These are phyloP conservation scores for Fusarium mangiferae DNA, from an alignment of 2,329 filamentous ascomycete genomes.

Conservation along the genomic window DNA sequence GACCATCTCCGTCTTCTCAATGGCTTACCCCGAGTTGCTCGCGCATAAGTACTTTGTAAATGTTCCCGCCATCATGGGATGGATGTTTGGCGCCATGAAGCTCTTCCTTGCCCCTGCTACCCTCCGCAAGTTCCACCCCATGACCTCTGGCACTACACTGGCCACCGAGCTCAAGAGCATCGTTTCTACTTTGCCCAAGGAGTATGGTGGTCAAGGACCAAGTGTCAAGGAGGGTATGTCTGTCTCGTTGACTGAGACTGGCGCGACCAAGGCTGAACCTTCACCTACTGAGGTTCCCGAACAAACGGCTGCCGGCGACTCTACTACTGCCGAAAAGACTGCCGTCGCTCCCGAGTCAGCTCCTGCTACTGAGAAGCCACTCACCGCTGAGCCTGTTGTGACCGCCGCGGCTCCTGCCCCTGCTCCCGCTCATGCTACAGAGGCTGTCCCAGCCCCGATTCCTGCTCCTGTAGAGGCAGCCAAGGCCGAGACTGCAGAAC, in stretches of 20 bases:
- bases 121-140: conserved; percentile 81
- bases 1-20: conserved; percentile 83
- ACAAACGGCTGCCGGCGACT: neutral
- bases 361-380: conserved; percentile 6
- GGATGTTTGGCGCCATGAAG: conserved; percentile 81
- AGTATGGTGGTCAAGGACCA: conserved; percentile 80
- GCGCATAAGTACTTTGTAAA: conserved; percentile 94
- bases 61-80: conserved; percentile 90
- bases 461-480: conserved; percentile 28
- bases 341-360: neutral
- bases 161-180: conserved; percentile 68
- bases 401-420: neutral
- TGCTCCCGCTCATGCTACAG: neutral
- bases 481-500: conserved; percentile 30
- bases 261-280: conserved; percentile 3
- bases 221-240: conserved; percentile 52
- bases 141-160: conserved; percentile 77
- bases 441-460: conserved; percentile 10
- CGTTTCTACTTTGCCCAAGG: conserved; percentile 73
- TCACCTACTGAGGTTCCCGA: neutral
- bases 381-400: neutral
- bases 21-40: conserved; percentile 89
- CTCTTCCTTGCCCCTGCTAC: conserved; percentile 78
- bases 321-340: neutral
- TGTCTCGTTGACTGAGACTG: conserved; percentile 42